A percentile compares a stretch with the other conserved stretches of the same genome.
Evolutionary conservation across 176 grass and related monocot genomes (phyloP).

Genomic region (Zoysia pacifica): DNA sequence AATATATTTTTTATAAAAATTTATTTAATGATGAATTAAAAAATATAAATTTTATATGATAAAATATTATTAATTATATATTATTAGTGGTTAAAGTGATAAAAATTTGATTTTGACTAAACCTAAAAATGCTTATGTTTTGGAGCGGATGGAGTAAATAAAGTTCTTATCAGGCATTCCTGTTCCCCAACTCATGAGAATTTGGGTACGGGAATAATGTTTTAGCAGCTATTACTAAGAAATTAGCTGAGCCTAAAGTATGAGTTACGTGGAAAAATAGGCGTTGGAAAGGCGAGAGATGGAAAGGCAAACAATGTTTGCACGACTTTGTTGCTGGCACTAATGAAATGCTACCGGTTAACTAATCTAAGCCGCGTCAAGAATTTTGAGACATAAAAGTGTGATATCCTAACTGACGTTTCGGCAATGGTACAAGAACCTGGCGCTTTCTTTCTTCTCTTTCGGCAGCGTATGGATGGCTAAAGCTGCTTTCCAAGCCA

Average conservation of each 20-base stretch:
- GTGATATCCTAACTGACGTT: slow-evolving; percentile 25
- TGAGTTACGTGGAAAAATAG: not conserved
- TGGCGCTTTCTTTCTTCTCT: slow-evolving; percentile 21
- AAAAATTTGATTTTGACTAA: too few species aligned
- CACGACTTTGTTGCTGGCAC: not conserved
- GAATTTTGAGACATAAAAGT: not conserved
- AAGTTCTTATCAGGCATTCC: not conserved
- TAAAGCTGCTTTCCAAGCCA: slow-evolving; percentile 41
- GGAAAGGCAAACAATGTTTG: not conserved
- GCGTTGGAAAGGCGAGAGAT: not conserved
- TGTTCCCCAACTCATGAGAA: not conserved
- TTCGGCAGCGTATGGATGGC: slow-evolving; percentile 34
- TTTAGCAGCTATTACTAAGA: too few species aligned
- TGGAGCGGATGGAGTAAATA: not conserved
- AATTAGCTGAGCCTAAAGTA: too few species aligned
- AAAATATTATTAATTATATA: too few species aligned
- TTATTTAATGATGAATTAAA: too few species aligned
- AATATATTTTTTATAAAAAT: too few species aligned
- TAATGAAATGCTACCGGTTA: not conserved
- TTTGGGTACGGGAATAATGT: not conserved
- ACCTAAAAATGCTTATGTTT: too few species aligned
- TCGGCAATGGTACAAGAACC: slow-evolving; percentile 5
- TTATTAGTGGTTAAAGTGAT: too few species aligned
- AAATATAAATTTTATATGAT: too few species aligned
- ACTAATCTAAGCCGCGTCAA: not conserved